Evolutionary conservation across 139 green algal genomes (phyloP).

Genomic region (Dunaliella primolecta): DNA sequence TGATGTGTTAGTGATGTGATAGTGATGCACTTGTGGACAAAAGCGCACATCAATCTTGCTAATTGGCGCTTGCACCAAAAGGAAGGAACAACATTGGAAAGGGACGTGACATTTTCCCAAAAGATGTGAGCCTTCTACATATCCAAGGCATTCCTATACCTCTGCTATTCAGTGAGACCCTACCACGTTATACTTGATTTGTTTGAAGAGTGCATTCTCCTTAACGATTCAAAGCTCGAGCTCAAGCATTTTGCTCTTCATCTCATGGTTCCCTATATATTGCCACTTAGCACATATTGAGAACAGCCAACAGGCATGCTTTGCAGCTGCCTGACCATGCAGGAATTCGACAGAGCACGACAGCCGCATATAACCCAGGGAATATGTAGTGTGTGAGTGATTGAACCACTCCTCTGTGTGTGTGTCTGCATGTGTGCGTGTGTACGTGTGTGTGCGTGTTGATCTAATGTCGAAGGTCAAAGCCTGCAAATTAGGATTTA

Average conservation of each 20-base stretch:
- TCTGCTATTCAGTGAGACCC: no score
- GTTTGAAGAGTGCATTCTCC: no score
- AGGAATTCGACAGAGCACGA: no score
- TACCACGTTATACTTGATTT: no score
- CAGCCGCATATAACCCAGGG: no score
- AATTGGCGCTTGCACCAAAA: not conserved
- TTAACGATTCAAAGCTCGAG: no score
- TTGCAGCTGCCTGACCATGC: not conserved
- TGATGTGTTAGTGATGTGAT: no score
- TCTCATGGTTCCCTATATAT: not conserved
- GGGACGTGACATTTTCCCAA: no score
- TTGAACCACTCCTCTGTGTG: not conserved
- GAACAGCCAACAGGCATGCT: not conserved
- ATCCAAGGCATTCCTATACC: no score
- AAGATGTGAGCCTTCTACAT: not conserved
- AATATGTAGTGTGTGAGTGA: not conserved
- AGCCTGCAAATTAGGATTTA: not conserved
- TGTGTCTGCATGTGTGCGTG: slow-evolving; percentile 5
- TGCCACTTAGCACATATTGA: not conserved
- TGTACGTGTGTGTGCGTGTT: slow-evolving; percentile 2
- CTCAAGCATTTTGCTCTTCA: not conserved
- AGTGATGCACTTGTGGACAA: no score
- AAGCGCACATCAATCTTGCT: not conserved
- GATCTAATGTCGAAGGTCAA: not conserved
- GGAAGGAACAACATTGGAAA: not conserved